phyloP scores from a whole-genome alignment of 2,329 filamentous ascomycete species.

The Aspergillus alliaceus region DNA sequence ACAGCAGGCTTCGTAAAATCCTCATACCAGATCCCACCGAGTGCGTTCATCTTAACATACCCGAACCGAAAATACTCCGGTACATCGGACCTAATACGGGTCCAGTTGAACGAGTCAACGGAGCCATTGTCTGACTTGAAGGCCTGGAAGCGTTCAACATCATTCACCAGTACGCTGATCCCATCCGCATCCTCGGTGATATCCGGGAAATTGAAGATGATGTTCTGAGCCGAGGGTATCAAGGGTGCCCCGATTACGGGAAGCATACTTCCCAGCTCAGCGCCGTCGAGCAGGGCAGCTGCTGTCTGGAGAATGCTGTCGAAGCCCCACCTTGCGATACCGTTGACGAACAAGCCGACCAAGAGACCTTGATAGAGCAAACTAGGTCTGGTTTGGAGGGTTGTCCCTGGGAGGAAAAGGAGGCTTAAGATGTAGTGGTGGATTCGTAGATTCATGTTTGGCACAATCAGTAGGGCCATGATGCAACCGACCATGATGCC shows the following conservation, averaged over 20 bases:
- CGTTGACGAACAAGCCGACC: slow-evolving; percentile 63
- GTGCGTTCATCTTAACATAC: slow-evolving; percentile 36
- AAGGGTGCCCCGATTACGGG: slow-evolving; percentile 27
- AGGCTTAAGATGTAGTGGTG: slow-evolving; percentile 64
- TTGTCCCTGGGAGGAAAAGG: slow-evolving; percentile 58
- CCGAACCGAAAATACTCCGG: slow-evolving; percentile 47
- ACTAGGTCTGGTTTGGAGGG: slow-evolving; percentile 58
- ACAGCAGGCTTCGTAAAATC: slow-evolving; percentile 38
- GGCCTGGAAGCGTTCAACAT: slow-evolving; percentile 58
- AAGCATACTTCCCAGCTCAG: slow-evolving; percentile 32
- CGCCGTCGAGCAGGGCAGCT: slow-evolving; percentile 45
- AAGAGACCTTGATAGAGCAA: slow-evolving; percentile 63
- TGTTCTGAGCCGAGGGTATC: slow-evolving; percentile 24
- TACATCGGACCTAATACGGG: slow-evolving; percentile 26
- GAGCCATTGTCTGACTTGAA: slow-evolving; percentile 46
- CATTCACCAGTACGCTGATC: slow-evolving; percentile 60
- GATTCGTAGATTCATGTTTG: slow-evolving; percentile 60
- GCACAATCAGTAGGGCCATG: slow-evolving; percentile 53
- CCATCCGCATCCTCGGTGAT: slow-evolving; percentile 47
- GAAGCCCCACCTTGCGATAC: slow-evolving; percentile 64
- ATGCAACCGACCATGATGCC: slow-evolving; percentile 45
- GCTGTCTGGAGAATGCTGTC: slow-evolving; percentile 60
- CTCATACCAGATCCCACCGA: slow-evolving; percentile 41
- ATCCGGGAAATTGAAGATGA: slow-evolving; percentile 38
- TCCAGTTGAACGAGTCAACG: slow-evolving; percentile 36